These are phyloP conservation scores for Neonectria magnoliae DNA, from an alignment of 2,329 filamentous ascomycete species.

Conservation along the genomic window DNA sequence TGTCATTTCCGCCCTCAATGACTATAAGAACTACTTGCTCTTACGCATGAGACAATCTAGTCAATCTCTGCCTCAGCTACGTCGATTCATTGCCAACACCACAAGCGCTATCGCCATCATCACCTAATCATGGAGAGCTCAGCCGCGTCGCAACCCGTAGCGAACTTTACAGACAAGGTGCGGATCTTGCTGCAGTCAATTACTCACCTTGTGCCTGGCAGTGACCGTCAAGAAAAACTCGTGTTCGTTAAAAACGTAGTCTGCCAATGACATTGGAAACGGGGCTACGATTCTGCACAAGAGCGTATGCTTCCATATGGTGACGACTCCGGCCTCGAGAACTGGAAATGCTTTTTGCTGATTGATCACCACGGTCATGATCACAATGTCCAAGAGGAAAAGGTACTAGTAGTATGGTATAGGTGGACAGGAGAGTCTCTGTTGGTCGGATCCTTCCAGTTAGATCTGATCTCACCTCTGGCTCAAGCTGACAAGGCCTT, in stretches of 20 bases:
- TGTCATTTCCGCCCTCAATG: not conserved
- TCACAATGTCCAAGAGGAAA: slow-evolving; percentile 16
- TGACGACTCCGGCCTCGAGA: slow-evolving; percentile 25
- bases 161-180: slow-evolving; percentile 10
- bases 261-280: slow-evolving; percentile 27
- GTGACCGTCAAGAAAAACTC: slow-evolving; percentile 18
- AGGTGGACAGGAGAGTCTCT: slow-evolving; percentile 32
- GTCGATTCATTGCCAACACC: slow-evolving; percentile 5
- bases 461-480: not conserved
- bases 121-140: slow-evolving; percentile 15
- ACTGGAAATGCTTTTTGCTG: slow-evolving; percentile 24
- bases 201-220: slow-evolving; percentile 28
- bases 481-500: slow-evolving; percentile 12
- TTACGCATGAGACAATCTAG: not conserved
- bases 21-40: not conserved
- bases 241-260: slow-evolving; percentile 16
- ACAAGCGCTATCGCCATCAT: not conserved
- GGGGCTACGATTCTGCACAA: slow-evolving; percentile 19
- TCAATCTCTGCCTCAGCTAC: not conserved
- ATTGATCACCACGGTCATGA: slow-evolving; percentile 31
- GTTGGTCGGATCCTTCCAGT: slow-evolving; percentile 9
- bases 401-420: slow-evolving; percentile 25
- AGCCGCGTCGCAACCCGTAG: not conserved
- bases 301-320: slow-evolving; percentile 17
- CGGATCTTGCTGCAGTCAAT: slow-evolving; percentile 25